phyloP scores from a whole-genome alignment of 106 monocot genomes.

The Vanilla planifolia region DNA sequence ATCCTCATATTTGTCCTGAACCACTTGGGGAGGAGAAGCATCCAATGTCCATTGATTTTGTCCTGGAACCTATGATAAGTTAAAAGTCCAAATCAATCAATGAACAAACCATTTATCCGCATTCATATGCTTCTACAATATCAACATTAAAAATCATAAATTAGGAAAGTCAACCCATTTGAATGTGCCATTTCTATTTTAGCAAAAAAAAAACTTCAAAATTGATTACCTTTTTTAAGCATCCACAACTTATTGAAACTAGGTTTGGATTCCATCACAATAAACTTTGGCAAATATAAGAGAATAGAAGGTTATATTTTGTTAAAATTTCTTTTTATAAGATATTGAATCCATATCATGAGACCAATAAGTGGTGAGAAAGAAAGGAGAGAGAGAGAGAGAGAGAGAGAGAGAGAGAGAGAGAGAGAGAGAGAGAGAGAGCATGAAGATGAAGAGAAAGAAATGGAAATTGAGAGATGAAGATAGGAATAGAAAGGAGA shows the following conservation, averaged over 20 bases:
- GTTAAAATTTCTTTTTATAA: too few species aligned
- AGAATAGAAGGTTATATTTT: too few species aligned
- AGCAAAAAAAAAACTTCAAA: too few species aligned
- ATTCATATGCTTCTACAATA: not conserved
- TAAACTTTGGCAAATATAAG: too few species aligned
- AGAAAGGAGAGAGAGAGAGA: not conserved
- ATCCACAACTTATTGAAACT: too few species aligned
- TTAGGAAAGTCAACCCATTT: not conserved
- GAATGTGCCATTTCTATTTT: too few species aligned
- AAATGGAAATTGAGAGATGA: not conserved
- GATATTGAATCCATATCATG: not conserved
- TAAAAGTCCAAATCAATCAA: not conserved
- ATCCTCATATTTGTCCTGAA: slow-evolving; percentile 8
- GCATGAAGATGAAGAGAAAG: not conserved
- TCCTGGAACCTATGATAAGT: slow-evolving; percentile 61
- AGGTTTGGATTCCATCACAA: too few species aligned
- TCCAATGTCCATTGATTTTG: slow-evolving; percentile 82
- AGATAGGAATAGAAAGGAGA: not conserved
- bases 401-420: not conserved
- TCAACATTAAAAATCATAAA: not conserved
- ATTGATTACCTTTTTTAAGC: too few species aligned
- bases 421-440: not conserved
- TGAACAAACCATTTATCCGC: too few species aligned
- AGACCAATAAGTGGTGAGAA: not conserved
- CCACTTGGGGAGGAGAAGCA: slow-evolving; percentile 19